A percentile compares a stretch with the other conserved stretches of the same genome.
Evolutionary conservation across 139 green algal species (phyloP).

Genomic region (Asterochloris erici): DNA sequence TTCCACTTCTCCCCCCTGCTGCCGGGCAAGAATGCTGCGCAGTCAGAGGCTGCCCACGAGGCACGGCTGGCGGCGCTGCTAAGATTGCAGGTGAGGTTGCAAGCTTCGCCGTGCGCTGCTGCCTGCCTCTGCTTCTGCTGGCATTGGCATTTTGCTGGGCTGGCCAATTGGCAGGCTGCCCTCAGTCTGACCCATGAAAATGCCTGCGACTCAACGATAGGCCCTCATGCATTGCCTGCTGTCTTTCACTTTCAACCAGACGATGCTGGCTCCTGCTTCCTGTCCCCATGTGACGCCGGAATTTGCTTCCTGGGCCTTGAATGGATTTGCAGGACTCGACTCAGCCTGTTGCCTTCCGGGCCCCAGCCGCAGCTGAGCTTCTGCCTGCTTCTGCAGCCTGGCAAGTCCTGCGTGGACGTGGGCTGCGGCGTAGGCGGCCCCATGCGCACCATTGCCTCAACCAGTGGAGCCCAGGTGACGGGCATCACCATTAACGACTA

Average conservation of each 20-base stretch:
- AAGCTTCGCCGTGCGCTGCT: conserved; percentile 7
- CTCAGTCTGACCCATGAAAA: too few species aligned
- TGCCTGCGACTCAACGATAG: too few species aligned
- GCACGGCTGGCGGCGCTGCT: conserved; percentile 69
- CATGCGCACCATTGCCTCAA: conserved; percentile 89
- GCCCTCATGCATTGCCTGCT: too few species aligned
- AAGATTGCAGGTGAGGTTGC: conserved; percentile 65
- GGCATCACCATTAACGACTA: conserved; percentile 99
- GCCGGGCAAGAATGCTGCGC: conserved; percentile 60
- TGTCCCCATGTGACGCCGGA: too few species aligned
- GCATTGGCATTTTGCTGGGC: too few species aligned
- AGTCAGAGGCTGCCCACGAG: conserved; percentile 87
- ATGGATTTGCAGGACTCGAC: too few species aligned
- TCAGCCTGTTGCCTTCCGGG: too few species aligned
- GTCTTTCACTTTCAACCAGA: too few species aligned
- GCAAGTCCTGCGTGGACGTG: conserved; percentile 72
- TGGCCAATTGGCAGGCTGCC: too few species aligned
- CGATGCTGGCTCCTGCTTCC: too few species aligned
- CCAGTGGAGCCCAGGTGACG: conserved; percentile 78
- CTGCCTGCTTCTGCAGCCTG: conserved; percentile 13
- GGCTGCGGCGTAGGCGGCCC: conserved; percentile 97
- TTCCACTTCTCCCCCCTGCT: conserved; percentile 97
- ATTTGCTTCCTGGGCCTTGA: too few species aligned
- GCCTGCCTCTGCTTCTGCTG: too few species aligned
- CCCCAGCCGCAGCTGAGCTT: neutral